These are phyloP conservation scores for Candida qinlingensis DNA, from an alignment of 805 yeast species.

Conservation along the genomic window DNA sequence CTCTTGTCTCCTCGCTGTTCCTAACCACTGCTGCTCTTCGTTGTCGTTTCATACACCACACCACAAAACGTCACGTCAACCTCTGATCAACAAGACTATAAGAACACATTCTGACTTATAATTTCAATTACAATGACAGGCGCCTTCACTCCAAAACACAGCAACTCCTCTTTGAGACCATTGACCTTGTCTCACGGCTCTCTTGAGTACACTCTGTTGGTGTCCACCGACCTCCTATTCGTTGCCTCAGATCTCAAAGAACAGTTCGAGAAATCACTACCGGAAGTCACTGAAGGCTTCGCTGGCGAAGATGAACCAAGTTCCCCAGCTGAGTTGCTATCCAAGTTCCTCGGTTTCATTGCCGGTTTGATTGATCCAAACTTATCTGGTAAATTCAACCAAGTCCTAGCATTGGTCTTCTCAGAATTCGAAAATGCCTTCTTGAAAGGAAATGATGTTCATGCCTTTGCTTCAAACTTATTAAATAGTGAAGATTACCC, in stretches of 20 bases:
- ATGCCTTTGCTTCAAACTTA: conserved; percentile 74
- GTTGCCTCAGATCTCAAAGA: conserved; percentile 84
- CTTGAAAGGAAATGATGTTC: conserved; percentile 75
- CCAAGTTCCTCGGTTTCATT: conserved; percentile 75
- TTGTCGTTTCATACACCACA: conserved; percentile 2
- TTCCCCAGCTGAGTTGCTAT: conserved; percentile 78
- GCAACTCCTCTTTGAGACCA: conserved; percentile 57
- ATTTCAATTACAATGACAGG: conserved; percentile 18
- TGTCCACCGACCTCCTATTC: conserved; percentile 76
- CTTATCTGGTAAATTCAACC: conserved; percentile 54
- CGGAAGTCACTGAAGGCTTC: conserved; percentile 75
- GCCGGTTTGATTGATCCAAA: conserved; percentile 41
- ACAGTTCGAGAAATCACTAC: conserved; percentile 71
- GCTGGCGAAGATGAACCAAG: conserved; percentile 87
- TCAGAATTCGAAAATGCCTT: conserved; percentile 82
- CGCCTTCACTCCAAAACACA: conserved; percentile 25
- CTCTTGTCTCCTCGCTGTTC: background rate
- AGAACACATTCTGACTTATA: background rate
- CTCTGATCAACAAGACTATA: background rate
- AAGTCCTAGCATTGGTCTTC: conserved; percentile 64
- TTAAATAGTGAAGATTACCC: conserved; percentile 50
- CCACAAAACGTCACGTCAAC: background rate
- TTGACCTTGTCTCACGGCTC: conserved; percentile 79
- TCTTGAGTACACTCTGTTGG: conserved; percentile 81
- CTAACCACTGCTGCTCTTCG: background rate